These are phyloP conservation scores for Aurantiochytrium sp. DNA, from an alignment of 108 stramenopile genomes.

Conservation along the genomic window DNA sequence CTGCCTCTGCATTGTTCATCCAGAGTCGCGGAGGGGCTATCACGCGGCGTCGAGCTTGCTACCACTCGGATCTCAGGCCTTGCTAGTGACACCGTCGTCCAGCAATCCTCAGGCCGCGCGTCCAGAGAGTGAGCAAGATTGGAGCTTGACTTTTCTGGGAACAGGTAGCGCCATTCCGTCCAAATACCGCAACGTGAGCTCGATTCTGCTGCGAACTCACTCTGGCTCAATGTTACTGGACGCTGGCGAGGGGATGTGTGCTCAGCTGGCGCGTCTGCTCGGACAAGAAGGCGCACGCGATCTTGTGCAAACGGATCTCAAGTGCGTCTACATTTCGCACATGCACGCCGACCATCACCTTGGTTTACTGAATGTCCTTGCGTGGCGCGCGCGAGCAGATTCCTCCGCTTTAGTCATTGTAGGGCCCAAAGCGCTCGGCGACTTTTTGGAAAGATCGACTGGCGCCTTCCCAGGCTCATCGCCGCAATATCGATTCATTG, in stretches of 20 bases:
- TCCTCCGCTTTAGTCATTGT: constrained; percentile 65
- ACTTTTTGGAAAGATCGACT: constrained; percentile 68
- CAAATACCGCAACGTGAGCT: constrained; percentile 92
- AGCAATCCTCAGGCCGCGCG: not conserved
- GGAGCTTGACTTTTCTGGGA: constrained; percentile 79
- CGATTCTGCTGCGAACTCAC: constrained; percentile 60
- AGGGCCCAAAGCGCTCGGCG: constrained; percentile 63
- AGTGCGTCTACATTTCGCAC: constrained; percentile 90
- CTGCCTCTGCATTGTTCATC: not conserved
- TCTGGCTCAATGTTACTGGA: constrained; percentile 68
- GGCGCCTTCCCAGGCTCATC: constrained; percentile 35
- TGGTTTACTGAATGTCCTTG: constrained; percentile 73
- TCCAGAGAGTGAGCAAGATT: not conserved
- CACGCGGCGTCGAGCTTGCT: not conserved
- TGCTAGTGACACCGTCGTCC: not conserved
- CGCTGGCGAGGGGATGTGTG: constrained; percentile 85
- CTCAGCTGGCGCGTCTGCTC: constrained; percentile 55
- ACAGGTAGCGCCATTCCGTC: constrained; percentile 92
- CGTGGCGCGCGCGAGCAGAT: constrained; percentile 38
- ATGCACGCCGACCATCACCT: constrained; percentile 96
- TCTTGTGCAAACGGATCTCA: constrained; percentile 40
- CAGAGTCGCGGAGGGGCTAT: not conserved
- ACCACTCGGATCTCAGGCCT: not conserved
- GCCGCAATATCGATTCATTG: not conserved
- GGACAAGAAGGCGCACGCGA: not conserved